Evolutionary conservation across 2,329 filamentous ascomycete species (phyloP), one percentile per base, ranked within the genome.

Genomic region (Paradendryphiella salina): DNA sequence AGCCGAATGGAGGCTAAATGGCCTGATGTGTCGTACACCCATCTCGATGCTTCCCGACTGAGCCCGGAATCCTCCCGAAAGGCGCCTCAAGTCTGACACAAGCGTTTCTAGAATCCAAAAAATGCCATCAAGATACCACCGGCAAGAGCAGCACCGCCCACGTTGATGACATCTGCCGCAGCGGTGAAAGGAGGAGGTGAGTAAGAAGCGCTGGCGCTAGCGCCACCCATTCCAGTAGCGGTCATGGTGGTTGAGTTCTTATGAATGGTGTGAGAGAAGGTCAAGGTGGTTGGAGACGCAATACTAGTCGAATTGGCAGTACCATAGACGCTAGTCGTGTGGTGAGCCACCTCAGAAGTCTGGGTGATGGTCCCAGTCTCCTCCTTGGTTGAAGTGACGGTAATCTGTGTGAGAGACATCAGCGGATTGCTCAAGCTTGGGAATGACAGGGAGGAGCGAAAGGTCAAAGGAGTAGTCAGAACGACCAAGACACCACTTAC

Each of bases 81-180:
- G 23, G 8, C 8, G 23, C 8, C 23, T 10, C 23, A 9, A 26
- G n/a, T 11, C 11, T 3, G 21, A 23, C 20, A 15, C 11, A 23
- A 28, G 21, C 23, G n/a, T 8, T n/a, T 45, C 21, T 49, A 56
- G 33, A 28, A 33, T 13, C 44, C 49, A 17, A 48, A 40, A n/a
- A 55, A 21, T 28, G 46, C 51, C 36, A 47, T 20, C 18, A 41
- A 18, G n/a, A 52, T 5, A 20, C 39, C 51, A 13, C 35, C 44
- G 9, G 28, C 41, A 8, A 57, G 44, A 10, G 28, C 21, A n/a
- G 34, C 26, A 49, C 23, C 33, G 17, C 35, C 51, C 17, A 54
- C 20, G 3, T 49, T 35, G 17, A 35, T 43, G 28, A 15, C 45
- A 23, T 41, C 39, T 5, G 54, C 52, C 1, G 47, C 54, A 37